A percentile compares a stretch with the other conserved stretches of the same genome.
Conservation (phyloP, 228 moss, liverwort and hornwort genomes). For the Sphagnum magellanicum region DNA sequence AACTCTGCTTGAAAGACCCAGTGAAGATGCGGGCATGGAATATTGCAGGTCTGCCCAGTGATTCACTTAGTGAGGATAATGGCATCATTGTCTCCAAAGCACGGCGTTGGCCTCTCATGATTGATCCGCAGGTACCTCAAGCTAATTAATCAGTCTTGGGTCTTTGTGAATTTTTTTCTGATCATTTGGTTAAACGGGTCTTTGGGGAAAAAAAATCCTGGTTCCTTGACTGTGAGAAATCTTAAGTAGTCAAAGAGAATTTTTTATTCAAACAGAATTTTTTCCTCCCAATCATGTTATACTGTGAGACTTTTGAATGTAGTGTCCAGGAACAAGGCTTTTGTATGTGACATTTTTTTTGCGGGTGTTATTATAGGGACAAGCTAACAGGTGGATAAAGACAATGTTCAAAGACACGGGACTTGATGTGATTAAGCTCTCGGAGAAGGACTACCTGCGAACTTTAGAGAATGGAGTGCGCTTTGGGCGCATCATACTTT, state of each 20-base stretch:
- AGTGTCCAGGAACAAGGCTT: no score
- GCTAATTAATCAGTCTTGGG: no score
- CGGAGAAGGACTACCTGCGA: constrained; percentile 81
- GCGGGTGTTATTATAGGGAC: constrained; percentile 30
- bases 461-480: constrained; percentile 85
- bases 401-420: constrained; percentile 87
- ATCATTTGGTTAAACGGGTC: no score
- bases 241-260: no score
- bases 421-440: constrained; percentile 76
- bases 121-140: constrained; percentile 73
- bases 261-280: no score
- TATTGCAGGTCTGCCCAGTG: constrained; percentile 89
- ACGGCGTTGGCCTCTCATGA: constrained; percentile 91
- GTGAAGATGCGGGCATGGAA: constrained; percentile 92
- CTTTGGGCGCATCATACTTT: constrained; percentile 59
- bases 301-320: no score
- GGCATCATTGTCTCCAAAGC: constrained; percentile 90
- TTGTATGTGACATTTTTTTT: neutral
- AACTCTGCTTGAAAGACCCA: constrained; percentile 64
- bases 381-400: constrained; percentile 96
- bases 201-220: no score
- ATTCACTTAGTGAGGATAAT: constrained; percentile 91
- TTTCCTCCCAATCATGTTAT: no score
- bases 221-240: no score
- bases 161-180: no score